Evolutionary conservation across 1,139 yeast genomes (phyloP).

Genomic region (Pichia cactophila): DNA sequence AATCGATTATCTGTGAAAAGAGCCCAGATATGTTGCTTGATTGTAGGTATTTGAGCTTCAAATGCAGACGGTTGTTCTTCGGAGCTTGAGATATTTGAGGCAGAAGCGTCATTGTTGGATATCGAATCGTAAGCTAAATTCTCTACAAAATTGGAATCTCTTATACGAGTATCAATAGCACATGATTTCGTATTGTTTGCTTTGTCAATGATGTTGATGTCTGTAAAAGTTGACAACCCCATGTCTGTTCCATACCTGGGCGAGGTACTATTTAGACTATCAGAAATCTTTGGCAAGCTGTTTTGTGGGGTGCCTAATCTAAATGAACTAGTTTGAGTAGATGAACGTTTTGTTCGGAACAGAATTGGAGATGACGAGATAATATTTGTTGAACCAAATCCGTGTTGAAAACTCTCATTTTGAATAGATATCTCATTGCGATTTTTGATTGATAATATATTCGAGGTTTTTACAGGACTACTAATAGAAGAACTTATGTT

Average conservation of each 20-base stretch:
- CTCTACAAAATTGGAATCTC: no score
- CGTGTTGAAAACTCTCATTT: conserved; percentile 3
- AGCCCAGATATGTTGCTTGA: conserved; percentile 19
- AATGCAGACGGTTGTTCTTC: not conserved
- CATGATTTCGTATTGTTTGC: not conserved
- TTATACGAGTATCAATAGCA: no score
- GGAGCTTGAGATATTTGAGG: not conserved
- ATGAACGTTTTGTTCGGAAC: conserved; percentile 17
- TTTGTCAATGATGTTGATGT: not conserved
- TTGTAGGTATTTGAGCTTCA: conserved; percentile 9
- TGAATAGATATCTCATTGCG: not conserved
- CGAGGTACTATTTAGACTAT: conserved; percentile 16
- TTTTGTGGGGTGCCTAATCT: conserved; percentile 19
- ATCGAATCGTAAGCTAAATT: not conserved
- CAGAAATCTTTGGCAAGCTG: conserved; percentile 19
- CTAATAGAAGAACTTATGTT: conserved; percentile 14
- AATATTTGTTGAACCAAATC: conserved; percentile 2
- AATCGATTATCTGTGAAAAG: conserved; percentile 29
- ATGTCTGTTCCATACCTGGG: conserved; percentile 4
- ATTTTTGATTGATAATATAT: conserved; percentile 2
- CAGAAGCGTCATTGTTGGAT: not conserved
- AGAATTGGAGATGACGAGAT: conserved; percentile 22
- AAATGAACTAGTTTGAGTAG: conserved; percentile 19
- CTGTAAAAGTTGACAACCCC: not conserved
- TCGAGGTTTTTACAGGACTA: not conserved